Evolutionary conservation across 2,329 filamentous ascomycete genomes (phyloP).

Genomic region (Xylaria sp.): DNA sequence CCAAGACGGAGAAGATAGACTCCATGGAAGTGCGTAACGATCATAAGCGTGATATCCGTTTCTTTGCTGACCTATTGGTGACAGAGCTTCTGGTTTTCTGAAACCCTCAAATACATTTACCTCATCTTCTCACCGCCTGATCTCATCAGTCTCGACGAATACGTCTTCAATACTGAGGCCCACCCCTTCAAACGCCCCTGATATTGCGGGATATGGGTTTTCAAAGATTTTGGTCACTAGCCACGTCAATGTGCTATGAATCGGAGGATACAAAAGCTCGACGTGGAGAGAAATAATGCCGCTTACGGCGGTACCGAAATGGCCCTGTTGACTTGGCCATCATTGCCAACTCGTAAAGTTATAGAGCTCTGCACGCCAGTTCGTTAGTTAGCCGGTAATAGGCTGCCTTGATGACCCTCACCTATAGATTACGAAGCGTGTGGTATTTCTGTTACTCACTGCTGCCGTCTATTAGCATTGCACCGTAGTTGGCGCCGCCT

Average conservation of each 20-base stretch:
- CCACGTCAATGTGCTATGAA: neutral
- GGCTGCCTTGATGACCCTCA: neutral
- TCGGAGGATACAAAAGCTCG: no score
- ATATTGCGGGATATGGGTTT: no score
- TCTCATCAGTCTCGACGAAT: constrained; percentile 69
- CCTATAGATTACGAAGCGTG: neutral
- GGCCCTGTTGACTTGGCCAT: neutral
- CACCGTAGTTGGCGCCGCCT: no score
- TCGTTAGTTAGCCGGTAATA: neutral
- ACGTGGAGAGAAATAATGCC: neutral
- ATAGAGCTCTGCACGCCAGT: neutral
- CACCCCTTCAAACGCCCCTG: constrained; percentile 46
- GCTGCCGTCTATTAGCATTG: neutral
- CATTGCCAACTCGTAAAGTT: neutral
- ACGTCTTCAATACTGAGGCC: constrained; percentile 60
- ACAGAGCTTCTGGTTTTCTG: constrained; percentile 72
- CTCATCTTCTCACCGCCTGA: constrained; percentile 64
- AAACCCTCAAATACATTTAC: constrained; percentile 66
- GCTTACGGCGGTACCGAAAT: neutral
- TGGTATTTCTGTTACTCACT: neutral
- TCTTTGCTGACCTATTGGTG: neutral
- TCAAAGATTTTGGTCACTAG: neutral
- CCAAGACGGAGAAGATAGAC: constrained; percentile 25
- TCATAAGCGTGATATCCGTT: neutral
- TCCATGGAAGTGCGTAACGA: constrained; percentile 46